These are phyloP conservation scores for Chlorella variabilis DNA, from an alignment of 163 green algal species.

Conservation along the genomic window DNA sequence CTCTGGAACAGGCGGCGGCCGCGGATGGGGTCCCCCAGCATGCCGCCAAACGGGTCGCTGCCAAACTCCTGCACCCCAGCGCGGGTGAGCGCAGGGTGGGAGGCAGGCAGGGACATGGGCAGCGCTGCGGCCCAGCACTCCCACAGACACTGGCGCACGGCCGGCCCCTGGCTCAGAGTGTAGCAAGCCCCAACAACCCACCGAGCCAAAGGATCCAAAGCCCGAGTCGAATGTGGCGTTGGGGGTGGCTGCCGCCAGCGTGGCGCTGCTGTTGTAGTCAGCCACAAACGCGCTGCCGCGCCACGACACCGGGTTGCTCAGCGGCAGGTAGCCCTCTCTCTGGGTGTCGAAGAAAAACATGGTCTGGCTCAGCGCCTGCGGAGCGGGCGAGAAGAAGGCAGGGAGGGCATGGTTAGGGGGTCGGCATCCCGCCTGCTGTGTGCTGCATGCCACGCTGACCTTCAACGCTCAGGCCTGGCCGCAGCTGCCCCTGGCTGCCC, in stretches of 20 bases:
- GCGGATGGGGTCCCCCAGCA: background rate
- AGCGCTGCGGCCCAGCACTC: too few relatives aligned
- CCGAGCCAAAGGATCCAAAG: background rate
- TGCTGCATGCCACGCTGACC: too few relatives aligned
- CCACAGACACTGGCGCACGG: too few relatives aligned
- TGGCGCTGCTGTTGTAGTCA: slow-evolving; percentile 39
- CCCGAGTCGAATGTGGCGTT: slow-evolving; percentile 33
- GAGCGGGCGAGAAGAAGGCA: background rate
- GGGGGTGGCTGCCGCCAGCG: slow-evolving; percentile 25
- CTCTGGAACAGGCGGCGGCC: background rate
- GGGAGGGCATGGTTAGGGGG: background rate
- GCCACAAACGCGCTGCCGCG: slow-evolving; percentile 17
- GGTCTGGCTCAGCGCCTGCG: slow-evolving; percentile 24
- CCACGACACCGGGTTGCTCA: slow-evolving; percentile 54
- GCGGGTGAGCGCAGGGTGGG: too few relatives aligned
- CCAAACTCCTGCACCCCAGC: slow-evolving; percentile 4
- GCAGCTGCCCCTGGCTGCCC: too few relatives aligned
- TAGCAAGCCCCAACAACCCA: too few relatives aligned
- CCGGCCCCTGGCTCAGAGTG: too few relatives aligned
- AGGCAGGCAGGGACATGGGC: too few relatives aligned
- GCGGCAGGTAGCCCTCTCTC: slow-evolving; percentile 51
- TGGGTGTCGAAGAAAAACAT: slow-evolving; percentile 55
- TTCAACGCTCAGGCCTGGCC: too few relatives aligned
- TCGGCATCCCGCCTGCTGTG: too few relatives aligned
- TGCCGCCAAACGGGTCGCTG: slow-evolving; percentile 16